A percentile compares a stretch with the other conserved stretches of the same genome.
These are phyloP conservation scores for Schizophyllum amplum DNA, from an alignment of 1,284 basidiomycete species.

Conservation along the genomic window DNA sequence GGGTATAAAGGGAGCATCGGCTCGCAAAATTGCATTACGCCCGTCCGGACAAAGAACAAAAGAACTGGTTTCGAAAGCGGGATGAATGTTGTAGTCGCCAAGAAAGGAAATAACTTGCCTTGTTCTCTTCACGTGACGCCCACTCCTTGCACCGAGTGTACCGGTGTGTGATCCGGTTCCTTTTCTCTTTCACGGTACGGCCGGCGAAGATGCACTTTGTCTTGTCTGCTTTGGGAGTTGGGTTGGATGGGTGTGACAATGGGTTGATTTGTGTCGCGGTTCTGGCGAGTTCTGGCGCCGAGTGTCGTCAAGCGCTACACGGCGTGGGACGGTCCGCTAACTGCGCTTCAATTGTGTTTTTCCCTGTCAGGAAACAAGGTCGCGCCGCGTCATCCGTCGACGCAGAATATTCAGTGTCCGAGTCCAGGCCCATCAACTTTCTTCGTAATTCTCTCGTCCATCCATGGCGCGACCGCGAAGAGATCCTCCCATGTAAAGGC, in stretches of 20 bases:
- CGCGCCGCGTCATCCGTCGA: background rate
- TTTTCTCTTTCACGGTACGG: background rate
- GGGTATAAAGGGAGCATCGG: background rate
- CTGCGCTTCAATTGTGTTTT: background rate
- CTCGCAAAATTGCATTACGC: background rate
- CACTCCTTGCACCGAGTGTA: background rate
- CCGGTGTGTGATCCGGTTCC: background rate
- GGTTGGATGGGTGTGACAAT: background rate
- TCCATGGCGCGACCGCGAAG: conserved; percentile 67
- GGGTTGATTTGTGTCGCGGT: too few species aligned
- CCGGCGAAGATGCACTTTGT: background rate
- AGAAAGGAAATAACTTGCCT: background rate
- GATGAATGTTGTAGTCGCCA: background rate
- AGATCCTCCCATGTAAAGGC: conserved; percentile 66
- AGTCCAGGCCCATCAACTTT: conserved; percentile 62
- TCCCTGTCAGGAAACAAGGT: background rate
- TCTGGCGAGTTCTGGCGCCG: too few species aligned
- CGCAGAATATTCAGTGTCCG: conserved; percentile 34
- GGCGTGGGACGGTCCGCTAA: background rate
- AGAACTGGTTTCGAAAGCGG: background rate
- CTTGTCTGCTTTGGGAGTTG: background rate
- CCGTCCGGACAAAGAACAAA: background rate
- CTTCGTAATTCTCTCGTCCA: conserved; percentile 52
- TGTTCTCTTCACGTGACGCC: background rate
- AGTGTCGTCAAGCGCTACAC: background rate